Conservation (phyloP, 176 grass and related monocot species). For the Oryza glumipatula region DNA sequence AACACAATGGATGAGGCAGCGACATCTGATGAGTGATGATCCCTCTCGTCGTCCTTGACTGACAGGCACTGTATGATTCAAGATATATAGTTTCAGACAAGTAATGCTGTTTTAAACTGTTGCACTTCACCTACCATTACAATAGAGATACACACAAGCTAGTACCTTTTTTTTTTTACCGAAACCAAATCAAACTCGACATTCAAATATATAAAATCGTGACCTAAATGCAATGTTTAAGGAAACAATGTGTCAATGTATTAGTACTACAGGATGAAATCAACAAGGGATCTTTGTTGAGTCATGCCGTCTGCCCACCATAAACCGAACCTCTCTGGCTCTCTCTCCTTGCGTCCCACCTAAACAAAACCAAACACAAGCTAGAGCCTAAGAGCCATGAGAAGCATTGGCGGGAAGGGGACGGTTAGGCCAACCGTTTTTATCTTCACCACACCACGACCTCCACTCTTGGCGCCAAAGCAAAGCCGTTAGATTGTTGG, state of each 20-base stretch:
- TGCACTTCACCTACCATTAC: not conserved
- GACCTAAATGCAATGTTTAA: not conserved
- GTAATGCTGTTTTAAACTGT: not conserved
- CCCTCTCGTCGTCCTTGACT: slow-evolving; percentile 1
- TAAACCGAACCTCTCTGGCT: not conserved
- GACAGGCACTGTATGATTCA: not conserved
- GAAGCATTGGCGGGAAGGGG: slow-evolving; percentile 46
- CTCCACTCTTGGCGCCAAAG: slow-evolving; percentile 82
- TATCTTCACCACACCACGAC: slow-evolving; percentile 30
- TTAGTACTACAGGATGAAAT: not conserved
- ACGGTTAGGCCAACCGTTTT: slow-evolving; percentile 65
- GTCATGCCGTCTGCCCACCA: slow-evolving; percentile 14
- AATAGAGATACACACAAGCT: not conserved
- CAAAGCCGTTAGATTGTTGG: slow-evolving; percentile 98
- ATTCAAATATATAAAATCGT: not conserved
- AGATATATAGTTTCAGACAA: not conserved
- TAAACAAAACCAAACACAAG: slow-evolving; percentile 58
- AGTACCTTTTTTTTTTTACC: not conserved
- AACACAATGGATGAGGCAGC: not conserved
- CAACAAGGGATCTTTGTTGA: not conserved
- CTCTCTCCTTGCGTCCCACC: slow-evolving; percentile 40
- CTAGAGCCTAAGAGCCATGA: slow-evolving; percentile 3
- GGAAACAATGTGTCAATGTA: no score
- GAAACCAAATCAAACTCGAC: not conserved
- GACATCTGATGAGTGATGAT: slow-evolving; percentile 8